phyloP scores from a whole-genome alignment of 78 protist species.

The Dictyostelium brefeldianum region DNA sequence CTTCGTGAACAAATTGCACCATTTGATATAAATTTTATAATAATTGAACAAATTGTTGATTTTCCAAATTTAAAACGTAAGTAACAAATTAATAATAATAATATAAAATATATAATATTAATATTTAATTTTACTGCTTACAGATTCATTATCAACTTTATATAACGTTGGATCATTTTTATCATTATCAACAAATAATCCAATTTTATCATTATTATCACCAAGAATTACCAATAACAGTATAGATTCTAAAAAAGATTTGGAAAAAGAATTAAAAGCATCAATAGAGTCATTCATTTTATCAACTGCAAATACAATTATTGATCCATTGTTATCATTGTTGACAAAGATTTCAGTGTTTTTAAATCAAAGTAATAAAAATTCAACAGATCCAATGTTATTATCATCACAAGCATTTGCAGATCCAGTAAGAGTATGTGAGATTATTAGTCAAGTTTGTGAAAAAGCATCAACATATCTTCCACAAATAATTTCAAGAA shows the following conservation, averaged over 20 bases:
- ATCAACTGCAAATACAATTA: conserved; percentile 44
- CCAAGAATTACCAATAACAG: conserved; percentile 76
- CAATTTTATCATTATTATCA: conserved; percentile 27
- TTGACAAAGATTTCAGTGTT: conserved; percentile 69
- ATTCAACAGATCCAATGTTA: neutral
- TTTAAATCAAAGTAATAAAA: conserved; percentile 25
- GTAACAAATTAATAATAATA: neutral
- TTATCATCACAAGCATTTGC: conserved; percentile 74
- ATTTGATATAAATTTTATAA: conserved; percentile 75
- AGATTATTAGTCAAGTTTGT: conserved; percentile 12
- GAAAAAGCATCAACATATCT: conserved; percentile 1
- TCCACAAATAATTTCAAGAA: conserved; percentile 31
- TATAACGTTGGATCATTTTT: conserved; percentile 68
- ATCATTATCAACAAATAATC: conserved; percentile 56
- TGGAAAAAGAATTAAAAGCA: conserved; percentile 78
- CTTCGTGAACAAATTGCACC: conserved; percentile 85
- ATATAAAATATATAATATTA: neutral
- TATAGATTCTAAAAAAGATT: conserved; percentile 82
- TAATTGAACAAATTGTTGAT: conserved; percentile 78
- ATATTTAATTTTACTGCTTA: neutral
- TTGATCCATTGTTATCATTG: conserved; percentile 69
- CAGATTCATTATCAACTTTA: conserved; percentile 58
- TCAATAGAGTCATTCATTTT: conserved; percentile 76
- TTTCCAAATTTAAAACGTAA: conserved; percentile 78
- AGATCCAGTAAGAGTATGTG: conserved; percentile 40